Evolutionary conservation across 352 stramenopile species (phyloP), one percentile per base, ranked within the genome.

Genomic region (Phytopythium ostracodes): DNA sequence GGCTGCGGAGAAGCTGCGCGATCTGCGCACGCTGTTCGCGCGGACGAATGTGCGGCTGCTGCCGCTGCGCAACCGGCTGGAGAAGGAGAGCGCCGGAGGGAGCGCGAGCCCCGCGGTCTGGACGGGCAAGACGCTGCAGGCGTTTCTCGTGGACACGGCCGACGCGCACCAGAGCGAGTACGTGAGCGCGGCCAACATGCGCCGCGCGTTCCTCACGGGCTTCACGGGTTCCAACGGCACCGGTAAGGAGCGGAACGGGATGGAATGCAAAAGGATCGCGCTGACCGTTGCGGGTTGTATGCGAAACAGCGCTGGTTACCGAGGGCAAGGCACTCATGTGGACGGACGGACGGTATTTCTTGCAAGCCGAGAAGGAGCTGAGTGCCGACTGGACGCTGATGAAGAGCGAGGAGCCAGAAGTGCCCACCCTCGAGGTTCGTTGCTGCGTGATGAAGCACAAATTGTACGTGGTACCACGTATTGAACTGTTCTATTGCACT

Each of bases 151-250:
- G 59, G 96, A 98, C 55, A 97, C 90, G 20, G 96, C 97, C 49
- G 97, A 99, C 81, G 96, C 97, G 55, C 97, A 99, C 79, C 88
- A 99, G 63, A 98, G 92, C 68, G 98, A 99, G 79, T 99, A 99
- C 72, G 91, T 98, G 53, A 94, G 97, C 38, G 84, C 93, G 35
- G 89, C 88, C 40, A 98, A 99, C 80, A 98, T 97, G 79, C 85
- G 97, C 22, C 85, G 97, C 53, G 88, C 87, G 68, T 99, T 97
- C 72, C 72, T 99, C 49, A 98, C 90, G 17, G 91, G 90, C 42
- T 99, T 99, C 78, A 97, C 96, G 56, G 98, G 98, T 17, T 98
- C 89, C 49, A 98, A 96, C 22, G 98, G 98, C 25, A 99, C 96
- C 6, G 96, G 89, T 64, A 69, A 25, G 58, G 17, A 22, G 29